These are phyloP conservation scores for Breynia disticha DNA, from an alignment of 441 rosid species.

Conservation along the genomic window DNA sequence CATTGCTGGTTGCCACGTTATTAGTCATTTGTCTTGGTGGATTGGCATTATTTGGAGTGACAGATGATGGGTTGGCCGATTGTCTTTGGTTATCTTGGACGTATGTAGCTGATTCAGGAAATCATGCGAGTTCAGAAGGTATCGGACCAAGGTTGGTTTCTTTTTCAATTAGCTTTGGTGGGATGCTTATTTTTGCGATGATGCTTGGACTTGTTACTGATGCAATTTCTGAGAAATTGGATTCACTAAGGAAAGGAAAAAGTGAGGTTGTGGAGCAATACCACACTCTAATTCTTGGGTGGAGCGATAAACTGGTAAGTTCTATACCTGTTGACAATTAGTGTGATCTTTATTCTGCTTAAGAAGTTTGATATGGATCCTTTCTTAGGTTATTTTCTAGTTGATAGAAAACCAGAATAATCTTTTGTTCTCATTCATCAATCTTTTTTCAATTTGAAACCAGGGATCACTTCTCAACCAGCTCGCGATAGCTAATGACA, in stretches of 20 bases:
- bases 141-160: slow-evolving; percentile 58
- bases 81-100: slow-evolving; percentile 76
- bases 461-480: slow-evolving; percentile 68
- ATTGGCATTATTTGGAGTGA: slow-evolving; percentile 58
- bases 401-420: neutral
- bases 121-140: slow-evolving; percentile 62
- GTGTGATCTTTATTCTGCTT: no score
- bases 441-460: slow-evolving; percentile 1
- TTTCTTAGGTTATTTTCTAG: no score
- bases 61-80: slow-evolving; percentile 48
- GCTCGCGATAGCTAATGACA: slow-evolving; percentile 61
- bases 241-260: slow-evolving; percentile 62
- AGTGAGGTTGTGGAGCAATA: slow-evolving; percentile 63
- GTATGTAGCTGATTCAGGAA: slow-evolving; percentile 55
- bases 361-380: no score
- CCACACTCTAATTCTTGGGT: slow-evolving; percentile 67
- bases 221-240: slow-evolving; percentile 74
- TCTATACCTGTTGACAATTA: slow-evolving; percentile 11
- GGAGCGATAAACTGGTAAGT: slow-evolving; percentile 75
- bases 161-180: slow-evolving; percentile 63
- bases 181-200: slow-evolving; percentile 79
- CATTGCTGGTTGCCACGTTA: slow-evolving; percentile 53
- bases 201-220: slow-evolving; percentile 77
- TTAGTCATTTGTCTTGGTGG: slow-evolving; percentile 60
- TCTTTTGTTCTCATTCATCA: neutral